phyloP scores from a whole-genome alignment of 2,329 filamentous ascomycete genomes.

The Alternaria sp. region DNA sequence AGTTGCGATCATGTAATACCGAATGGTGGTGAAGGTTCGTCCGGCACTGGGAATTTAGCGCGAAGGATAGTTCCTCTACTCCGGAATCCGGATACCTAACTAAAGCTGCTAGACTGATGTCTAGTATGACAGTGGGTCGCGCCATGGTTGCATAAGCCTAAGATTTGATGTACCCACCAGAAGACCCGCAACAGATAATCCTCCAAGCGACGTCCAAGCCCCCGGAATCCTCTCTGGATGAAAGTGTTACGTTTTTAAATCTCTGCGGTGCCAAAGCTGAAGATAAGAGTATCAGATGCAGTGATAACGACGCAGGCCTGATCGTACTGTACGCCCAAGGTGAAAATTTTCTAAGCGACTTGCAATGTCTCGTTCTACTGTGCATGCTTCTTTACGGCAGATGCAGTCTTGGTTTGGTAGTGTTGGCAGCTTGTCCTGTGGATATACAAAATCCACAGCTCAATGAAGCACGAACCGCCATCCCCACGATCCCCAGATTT shows the following conservation, averaged over 20 bases:
- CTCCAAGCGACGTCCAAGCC: constrained; percentile 1
- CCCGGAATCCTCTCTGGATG: background rate
- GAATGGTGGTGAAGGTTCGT: background rate
- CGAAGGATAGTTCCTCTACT: background rate
- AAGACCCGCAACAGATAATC: constrained; percentile 3
- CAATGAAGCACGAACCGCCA: background rate
- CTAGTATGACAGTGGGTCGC: constrained; percentile 10
- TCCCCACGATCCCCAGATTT: constrained; percentile 7
- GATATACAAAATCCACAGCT: background rate
- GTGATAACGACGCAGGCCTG: constrained; percentile 10
- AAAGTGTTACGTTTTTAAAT: constrained; percentile 16
- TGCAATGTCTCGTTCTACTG: background rate
- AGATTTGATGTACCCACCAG: constrained; percentile 9
- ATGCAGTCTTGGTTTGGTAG: background rate
- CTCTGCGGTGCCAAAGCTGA: background rate
- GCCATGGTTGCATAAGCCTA: constrained; percentile 3
- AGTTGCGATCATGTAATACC: background rate
- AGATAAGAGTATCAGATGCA: constrained; percentile 10
- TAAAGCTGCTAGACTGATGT: constrained; percentile 1
- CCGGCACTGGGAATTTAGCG: background rate
- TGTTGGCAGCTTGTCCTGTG: background rate
- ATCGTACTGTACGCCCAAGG: background rate
- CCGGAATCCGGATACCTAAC: background rate
- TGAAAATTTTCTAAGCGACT: background rate
- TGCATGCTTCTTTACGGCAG: background rate